Conservation (phyloP, 2,329 filamentous ascomycete species). For the Penicillium sp. region DNA sequence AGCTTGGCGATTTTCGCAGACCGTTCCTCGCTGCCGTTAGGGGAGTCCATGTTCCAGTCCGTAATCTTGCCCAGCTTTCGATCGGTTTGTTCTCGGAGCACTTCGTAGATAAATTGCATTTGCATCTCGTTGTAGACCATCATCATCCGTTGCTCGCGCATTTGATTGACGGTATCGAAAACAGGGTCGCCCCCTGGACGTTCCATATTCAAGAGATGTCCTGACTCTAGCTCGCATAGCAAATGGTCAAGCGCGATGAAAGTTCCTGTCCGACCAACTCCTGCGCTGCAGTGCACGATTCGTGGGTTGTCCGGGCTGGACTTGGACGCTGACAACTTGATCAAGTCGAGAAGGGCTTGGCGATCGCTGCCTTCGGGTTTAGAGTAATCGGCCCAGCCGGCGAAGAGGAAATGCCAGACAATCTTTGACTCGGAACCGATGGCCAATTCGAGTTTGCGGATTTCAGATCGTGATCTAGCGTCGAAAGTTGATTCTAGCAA, state of each 20-base stretch:
- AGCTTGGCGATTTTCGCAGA: conserved; percentile 38
- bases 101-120: conserved; percentile 84
- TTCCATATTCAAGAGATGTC: conserved; percentile 56
- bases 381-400: conserved; percentile 85
- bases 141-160: conserved; percentile 83
- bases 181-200: conserved; percentile 63
- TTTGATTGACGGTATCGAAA: conserved; percentile 71
- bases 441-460: conserved; percentile 66
- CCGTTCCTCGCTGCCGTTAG: conserved; percentile 25
- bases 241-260: conserved; percentile 97
- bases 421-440: conserved; percentile 56
- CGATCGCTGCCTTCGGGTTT: conserved; percentile 62
- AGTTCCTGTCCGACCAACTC: conserved; percentile 88
- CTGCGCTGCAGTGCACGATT: conserved; percentile 84
- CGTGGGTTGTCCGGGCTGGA: conserved; percentile 63
- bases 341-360: conserved; percentile 51
- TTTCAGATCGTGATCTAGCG: conserved; percentile 59
- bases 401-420: conserved; percentile 83
- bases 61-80: conserved; percentile 31
- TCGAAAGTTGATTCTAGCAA: conserved; percentile 58
- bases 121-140: conserved; percentile 94
- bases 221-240: conserved; percentile 73
- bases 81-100: conserved; percentile 61
- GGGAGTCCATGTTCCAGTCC: conserved; percentile 10
- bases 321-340: conserved; percentile 47